Percentiles rank a stretch among this genome's conserved stretches.
Conservation (phyloP, 2,329 filamentous ascomycete genomes). For the Aureobasidium musti region DNA sequence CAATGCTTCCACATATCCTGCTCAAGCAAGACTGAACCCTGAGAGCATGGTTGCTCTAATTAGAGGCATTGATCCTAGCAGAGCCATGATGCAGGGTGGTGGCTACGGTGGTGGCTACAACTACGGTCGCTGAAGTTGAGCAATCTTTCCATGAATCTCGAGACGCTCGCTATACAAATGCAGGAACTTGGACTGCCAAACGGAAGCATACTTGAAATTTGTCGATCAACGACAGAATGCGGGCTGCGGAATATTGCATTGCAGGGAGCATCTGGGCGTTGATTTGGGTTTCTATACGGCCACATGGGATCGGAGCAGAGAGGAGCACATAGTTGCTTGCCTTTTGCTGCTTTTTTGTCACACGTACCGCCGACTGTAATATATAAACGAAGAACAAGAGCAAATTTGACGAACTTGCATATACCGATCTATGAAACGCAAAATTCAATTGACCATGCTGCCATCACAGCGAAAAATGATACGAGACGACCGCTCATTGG, state of each 20-base stretch:
- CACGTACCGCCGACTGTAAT: conserved; percentile 7
- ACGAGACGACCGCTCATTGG: background rate
- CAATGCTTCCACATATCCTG: conserved; percentile 67
- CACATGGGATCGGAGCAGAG: background rate
- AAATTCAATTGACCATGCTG: background rate
- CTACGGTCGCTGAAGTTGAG: conserved; percentile 9
- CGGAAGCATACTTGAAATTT: background rate
- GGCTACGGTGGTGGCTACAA: conserved; percentile 23
- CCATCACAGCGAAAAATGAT: background rate
- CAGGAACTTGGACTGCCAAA: background rate
- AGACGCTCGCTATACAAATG: background rate
- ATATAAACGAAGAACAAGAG: conserved; percentile 11
- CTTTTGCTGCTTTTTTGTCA: background rate
- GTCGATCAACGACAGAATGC: background rate
- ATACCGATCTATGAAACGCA: background rate
- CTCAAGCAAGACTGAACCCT: conserved; percentile 66
- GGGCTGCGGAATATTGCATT: conserved; percentile 11
- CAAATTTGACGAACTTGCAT: background rate
- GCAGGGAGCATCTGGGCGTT: conserved; percentile 13
- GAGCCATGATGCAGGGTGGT: conserved; percentile 30
- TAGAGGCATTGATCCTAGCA: conserved; percentile 60
- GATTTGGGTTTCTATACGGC: background rate
- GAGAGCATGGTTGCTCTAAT: conserved; percentile 73
- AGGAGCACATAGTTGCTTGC: background rate
- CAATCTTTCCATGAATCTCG: background rate